A percentile compares a stretch with the other conserved stretches of the same genome.
Conservation (phyloP, 495 filamentous ascomycete genomes). For the Halenospora varia region DNA sequence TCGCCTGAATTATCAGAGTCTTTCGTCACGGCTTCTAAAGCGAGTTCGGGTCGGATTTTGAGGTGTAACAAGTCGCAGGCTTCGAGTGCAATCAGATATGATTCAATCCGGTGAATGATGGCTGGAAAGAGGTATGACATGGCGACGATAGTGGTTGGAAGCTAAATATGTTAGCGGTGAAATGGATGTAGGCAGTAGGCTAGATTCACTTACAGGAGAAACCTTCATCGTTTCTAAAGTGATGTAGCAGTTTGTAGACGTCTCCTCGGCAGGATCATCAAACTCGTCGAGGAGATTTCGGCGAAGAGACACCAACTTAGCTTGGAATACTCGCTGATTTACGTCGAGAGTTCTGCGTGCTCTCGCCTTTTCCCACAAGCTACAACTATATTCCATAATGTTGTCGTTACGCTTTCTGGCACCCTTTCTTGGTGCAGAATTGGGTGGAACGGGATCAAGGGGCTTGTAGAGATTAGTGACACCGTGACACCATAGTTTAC, state of each 20-base stretch:
- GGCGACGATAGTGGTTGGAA: constrained; percentile 59
- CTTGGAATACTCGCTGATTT: constrained; percentile 75
- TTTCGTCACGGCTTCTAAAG: constrained; percentile 90
- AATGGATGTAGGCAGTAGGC: background rate
- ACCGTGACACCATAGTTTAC: constrained; percentile 49
- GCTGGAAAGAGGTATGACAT: constrained; percentile 75
- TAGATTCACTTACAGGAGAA: constrained; percentile 59
- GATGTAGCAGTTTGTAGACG: constrained; percentile 39
- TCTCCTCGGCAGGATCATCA: constrained; percentile 46
- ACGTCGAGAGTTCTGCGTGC: constrained; percentile 40
- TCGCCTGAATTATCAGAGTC: constrained; percentile 90
- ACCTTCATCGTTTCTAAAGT: constrained; percentile 55
- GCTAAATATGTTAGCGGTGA: constrained; percentile 33
- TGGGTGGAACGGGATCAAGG: constrained; percentile 50
- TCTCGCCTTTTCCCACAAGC: constrained; percentile 53
- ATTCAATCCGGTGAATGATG: constrained; percentile 78
- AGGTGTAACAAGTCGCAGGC: constrained; percentile 57
- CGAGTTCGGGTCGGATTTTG: constrained; percentile 59
- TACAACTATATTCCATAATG: constrained; percentile 63
- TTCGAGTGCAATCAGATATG: constrained; percentile 76
- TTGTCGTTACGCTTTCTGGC: constrained; percentile 46
- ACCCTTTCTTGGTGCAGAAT: constrained; percentile 34
- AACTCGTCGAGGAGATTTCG: constrained; percentile 82
- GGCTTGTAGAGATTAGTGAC: constrained; percentile 33
- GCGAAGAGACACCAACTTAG: constrained; percentile 66